Base-by-base conservation (phyloP, 2,329 filamentous ascomycete species). In the Exophiala bonariae region DNA sequence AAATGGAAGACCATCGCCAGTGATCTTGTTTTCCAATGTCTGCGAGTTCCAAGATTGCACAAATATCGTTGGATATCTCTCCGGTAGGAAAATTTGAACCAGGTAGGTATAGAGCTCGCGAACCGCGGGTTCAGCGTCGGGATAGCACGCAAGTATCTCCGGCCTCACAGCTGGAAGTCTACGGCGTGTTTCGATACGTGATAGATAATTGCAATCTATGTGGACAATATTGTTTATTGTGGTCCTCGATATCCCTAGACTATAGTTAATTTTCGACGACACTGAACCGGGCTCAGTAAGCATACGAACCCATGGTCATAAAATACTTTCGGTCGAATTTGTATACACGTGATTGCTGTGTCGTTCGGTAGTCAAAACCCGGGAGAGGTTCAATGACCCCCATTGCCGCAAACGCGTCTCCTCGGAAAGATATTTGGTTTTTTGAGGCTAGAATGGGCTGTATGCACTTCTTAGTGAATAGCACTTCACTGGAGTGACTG, bases 291-390 rank as follows among this genome's bases (percentile, higher is more conserved):
- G 17, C 32, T 11, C 23, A n/a, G 20, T 7, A n/a, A n/a, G 13
- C 6, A 44, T 14, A 30, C 49, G 14, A 26, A 49, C 49, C 49
- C 49, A 52, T 52, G 23, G 49, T 52, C n/a, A 52, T 22, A 31
- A 44, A 44, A 32, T 49, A 52, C n/a, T 52, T 52, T 3, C 31
- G 45, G 23, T 34, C 20, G 45, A 52, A 52, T 31, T 33, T 49
- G 45, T 49, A 49, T 22, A 49, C 30, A 35, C 45, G 20, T 19
- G 23, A 28, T 14, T 46, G 49, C 30, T 52, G n/a, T 9, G 41
- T 26, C 8, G 22, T 18, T 3, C 28, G 38, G 23, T 44, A 49
- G 37, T 52, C 45, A 18, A 49, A 44, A 23, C 39, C 46, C 9
- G 5, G 34, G 19, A 50, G 30, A 18, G 47, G 44, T 30, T n/a